Base-by-base conservation (phyloP, 1,284 basidiomycete species). In the Heliocybe sulcata region DNA sequence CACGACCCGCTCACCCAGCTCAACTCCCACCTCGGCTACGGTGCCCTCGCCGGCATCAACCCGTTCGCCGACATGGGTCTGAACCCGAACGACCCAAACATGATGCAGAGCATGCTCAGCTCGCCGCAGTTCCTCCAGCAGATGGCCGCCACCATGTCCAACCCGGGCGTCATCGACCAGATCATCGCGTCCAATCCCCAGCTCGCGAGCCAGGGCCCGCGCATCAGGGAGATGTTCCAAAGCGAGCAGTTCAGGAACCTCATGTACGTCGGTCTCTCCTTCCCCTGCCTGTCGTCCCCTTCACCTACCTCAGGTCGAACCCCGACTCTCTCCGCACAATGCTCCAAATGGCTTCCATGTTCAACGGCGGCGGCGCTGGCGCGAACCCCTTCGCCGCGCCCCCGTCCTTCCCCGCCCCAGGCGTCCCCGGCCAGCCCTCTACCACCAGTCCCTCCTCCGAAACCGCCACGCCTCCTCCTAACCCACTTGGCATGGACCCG, bases 51-150 rank as follows among this genome's bases (percentile, higher is more conserved):
- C 0, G 88, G 87, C 2, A 77, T 94, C 65, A 95, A 96, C 64
- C 93, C 94, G 0, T 96, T 97, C 63, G 79, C 86, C 1, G 87
- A 87, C 2, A 83, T 94, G 80, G 88, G 92, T 9, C 60, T 94
- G 52, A 97, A 97, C 66, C 75, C 82, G 3, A 89, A 88, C 62
- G 93, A 94, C 65, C 93, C 92, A 1, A 95, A 96, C 67, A 90
- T 94, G 81, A 90, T 92, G 59, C 85, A 91, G 65, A 76, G 76
- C 45, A 87, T 96, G 84, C 81, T 95, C 77, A 83, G 87, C 65
- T 88, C 83, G 38, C 94, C 90, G 1, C 78, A 87, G 59, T 90
- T 92, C 60, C 66, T 92, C 45, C 79, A 87, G 59, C 87, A 90
- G 67, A 89, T 92, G 82, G 80, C 82, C 14, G 64, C 70, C 2